These are phyloP conservation scores for Verticillium albo-atrum DNA, from an alignment of 2,329 filamentous ascomycete species.

Conservation along the genomic window DNA sequence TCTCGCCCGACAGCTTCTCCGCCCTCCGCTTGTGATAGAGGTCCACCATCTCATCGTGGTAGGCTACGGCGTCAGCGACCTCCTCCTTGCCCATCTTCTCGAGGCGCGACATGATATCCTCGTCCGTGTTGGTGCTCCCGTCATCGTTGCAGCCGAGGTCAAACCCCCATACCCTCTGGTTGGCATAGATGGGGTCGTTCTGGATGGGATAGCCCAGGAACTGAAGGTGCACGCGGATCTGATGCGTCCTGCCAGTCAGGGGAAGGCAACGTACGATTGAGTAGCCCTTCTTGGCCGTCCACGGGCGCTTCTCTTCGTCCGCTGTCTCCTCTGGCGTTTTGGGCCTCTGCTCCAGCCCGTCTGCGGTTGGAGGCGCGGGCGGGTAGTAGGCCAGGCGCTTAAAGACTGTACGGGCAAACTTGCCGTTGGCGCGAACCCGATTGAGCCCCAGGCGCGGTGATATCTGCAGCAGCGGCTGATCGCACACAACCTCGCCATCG, in stretches of 20 bases:
- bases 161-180: slow-evolving; percentile 84
- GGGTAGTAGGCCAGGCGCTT: slow-evolving; percentile 90
- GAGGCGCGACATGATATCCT: slow-evolving; percentile 82
- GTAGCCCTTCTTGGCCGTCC: slow-evolving; percentile 67
- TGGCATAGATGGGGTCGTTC: slow-evolving; percentile 97
- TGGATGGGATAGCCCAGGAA: slow-evolving; percentile 92
- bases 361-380: slow-evolving; percentile 22
- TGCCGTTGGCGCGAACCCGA: slow-evolving; percentile 88
- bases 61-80: slow-evolving; percentile 82
- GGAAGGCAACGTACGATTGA: slow-evolving; percentile 93
- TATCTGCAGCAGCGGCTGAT: slow-evolving; percentile 89
- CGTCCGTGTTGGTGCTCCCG: slow-evolving; percentile 68
- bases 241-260: slow-evolving; percentile 89
- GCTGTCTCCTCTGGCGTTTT: slow-evolving; percentile 17
- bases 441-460: slow-evolving; percentile 94
- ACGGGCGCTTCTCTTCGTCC: slow-evolving; percentile 27
- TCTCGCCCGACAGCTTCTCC: slow-evolving; percentile 85
- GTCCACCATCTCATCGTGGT: slow-evolving; percentile 91
- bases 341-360: slow-evolving; percentile 12
- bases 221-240: slow-evolving; percentile 91
- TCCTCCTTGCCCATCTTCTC: slow-evolving; percentile 92
- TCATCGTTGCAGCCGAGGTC: slow-evolving; percentile 69
- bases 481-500: slow-evolving; percentile 84
- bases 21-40: slow-evolving; percentile 86
- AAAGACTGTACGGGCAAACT: slow-evolving; percentile 86